phyloP scores from a whole-genome alignment of 2,329 filamentous ascomycete genomes.

The Aspergillus sp. region DNA sequence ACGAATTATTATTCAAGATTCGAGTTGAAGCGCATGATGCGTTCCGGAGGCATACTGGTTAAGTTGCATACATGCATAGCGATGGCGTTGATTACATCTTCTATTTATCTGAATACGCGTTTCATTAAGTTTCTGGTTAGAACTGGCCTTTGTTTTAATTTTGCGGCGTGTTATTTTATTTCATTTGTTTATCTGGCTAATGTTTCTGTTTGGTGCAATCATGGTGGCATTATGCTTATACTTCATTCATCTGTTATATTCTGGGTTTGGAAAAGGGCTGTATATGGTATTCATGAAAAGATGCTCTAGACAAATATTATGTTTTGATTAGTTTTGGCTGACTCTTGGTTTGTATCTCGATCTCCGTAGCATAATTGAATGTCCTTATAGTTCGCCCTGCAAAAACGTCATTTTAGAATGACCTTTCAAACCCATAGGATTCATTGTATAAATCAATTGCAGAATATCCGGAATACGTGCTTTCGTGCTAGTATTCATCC shows the following conservation, averaged over 20 bases:
- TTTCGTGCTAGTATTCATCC: no score
- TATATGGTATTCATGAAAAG: neutral
- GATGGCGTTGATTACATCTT: neutral
- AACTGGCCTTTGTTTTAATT: neutral
- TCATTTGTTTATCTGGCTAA: neutral
- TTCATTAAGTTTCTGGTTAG: neutral
- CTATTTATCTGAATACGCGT: neutral
- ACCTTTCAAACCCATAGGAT: no score
- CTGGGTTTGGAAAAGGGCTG: neutral
- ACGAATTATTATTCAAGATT: slow-evolving; percentile 73
- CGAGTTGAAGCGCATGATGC: slow-evolving; percentile 67
- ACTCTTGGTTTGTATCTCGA: no score
- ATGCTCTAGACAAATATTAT: neutral
- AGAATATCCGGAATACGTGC: no score
- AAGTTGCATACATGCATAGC: neutral
- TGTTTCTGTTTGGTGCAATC: neutral
- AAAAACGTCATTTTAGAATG: no score
- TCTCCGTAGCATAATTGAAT: no score
- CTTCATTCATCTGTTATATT: neutral
- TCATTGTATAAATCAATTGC: no score
- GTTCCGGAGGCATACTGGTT: slow-evolving; percentile 45
- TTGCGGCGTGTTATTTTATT: neutral
- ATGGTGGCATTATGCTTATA: neutral
- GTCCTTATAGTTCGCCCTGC: no score
- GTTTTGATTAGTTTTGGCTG: neutral